Conservation (phyloP, 2,329 filamentous ascomycete species). For the Graphilbum sp. region DNA sequence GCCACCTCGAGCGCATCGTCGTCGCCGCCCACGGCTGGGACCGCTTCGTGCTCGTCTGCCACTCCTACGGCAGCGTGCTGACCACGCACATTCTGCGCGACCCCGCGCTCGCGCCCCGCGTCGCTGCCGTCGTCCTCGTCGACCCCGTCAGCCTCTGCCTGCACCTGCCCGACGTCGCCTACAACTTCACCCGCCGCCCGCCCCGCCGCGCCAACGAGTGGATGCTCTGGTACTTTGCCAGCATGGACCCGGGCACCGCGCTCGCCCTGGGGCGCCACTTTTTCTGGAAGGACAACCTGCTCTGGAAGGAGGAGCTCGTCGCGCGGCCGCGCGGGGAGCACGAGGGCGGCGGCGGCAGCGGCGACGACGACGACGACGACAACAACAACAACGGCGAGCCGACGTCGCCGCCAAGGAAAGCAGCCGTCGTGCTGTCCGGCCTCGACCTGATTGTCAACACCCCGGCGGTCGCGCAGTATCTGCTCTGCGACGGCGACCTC, state of each 20-base stretch:
- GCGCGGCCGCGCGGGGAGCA: neutral
- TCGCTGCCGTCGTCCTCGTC: slow-evolving; percentile 30
- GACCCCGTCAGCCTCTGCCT: slow-evolving; percentile 52
- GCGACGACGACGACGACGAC: no score
- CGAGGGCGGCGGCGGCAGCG: no score
- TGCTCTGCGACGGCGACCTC: slow-evolving; percentile 23
- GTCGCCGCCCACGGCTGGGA: slow-evolving; percentile 40
- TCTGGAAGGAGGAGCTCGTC: slow-evolving; percentile 51
- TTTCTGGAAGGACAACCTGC: slow-evolving; percentile 55
- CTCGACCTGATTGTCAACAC: slow-evolving; percentile 51
- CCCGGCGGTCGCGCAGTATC: slow-evolving; percentile 37
- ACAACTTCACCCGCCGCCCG: slow-evolving; percentile 46
- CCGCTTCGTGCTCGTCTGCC: slow-evolving; percentile 41
- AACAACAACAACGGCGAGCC: slow-evolving; percentile 17
- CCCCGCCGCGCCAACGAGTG: slow-evolving; percentile 48
- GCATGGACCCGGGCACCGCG: slow-evolving; percentile 49
- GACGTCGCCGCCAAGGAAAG: no score
- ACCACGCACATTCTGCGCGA: slow-evolving; percentile 44
- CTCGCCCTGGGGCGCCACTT: slow-evolving; percentile 49
- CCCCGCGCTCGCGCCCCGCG: slow-evolving; percentile 27
- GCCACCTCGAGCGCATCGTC: slow-evolving; percentile 38
- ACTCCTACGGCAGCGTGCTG: slow-evolving; percentile 49
- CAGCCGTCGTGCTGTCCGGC: slow-evolving; percentile 42
- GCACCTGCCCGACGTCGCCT: slow-evolving; percentile 53
- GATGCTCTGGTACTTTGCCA: slow-evolving; percentile 55